phyloP scores from a whole-genome alignment of 2,329 filamentous ascomycete species.

The Venturia effusa region DNA sequence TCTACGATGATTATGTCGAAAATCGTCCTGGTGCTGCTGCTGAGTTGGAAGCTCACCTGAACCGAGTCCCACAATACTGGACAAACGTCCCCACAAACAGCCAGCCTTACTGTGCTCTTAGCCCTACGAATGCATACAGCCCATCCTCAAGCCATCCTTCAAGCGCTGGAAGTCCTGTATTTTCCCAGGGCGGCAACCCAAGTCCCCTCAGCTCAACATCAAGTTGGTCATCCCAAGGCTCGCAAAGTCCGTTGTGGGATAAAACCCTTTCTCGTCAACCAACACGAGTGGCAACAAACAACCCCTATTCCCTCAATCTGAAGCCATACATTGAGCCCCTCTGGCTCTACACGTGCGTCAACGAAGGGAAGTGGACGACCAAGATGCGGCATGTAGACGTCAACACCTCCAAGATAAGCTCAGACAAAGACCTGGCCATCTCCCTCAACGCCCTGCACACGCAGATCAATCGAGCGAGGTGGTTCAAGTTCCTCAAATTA shows the following conservation, averaged over 20 bases:
- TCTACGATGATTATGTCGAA: slow-evolving; percentile 31
- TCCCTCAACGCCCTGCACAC: slow-evolving; percentile 23
- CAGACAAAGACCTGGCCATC: slow-evolving; percentile 26
- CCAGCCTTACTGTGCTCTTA: not conserved
- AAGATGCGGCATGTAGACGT: slow-evolving; percentile 29
- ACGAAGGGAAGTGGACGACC: slow-evolving; percentile 25
- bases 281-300: not conserved
- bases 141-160: slow-evolving; percentile 17
- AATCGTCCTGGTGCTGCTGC: slow-evolving; percentile 25
- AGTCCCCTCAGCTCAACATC: slow-evolving; percentile 19
- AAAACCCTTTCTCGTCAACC: not conserved
- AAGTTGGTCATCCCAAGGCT: slow-evolving; percentile 5
- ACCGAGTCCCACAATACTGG: slow-evolving; percentile 21
- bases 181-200: slow-evolving; percentile 19
- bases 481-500: slow-evolving; percentile 23
- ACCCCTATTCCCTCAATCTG: not conserved
- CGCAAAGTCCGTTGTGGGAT: not conserved
- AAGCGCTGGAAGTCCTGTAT: slow-evolving; percentile 15
- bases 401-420: slow-evolving; percentile 20
- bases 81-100: slow-evolving; percentile 9
- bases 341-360: slow-evolving; percentile 28
- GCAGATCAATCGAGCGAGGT: slow-evolving; percentile 22
- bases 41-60: slow-evolving; percentile 28
- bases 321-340: slow-evolving; percentile 18
- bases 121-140: slow-evolving; percentile 8